Evolutionary conservation across 164 flowering plant species (phyloP).

Genomic region (Vitis rotundifolia): DNA sequence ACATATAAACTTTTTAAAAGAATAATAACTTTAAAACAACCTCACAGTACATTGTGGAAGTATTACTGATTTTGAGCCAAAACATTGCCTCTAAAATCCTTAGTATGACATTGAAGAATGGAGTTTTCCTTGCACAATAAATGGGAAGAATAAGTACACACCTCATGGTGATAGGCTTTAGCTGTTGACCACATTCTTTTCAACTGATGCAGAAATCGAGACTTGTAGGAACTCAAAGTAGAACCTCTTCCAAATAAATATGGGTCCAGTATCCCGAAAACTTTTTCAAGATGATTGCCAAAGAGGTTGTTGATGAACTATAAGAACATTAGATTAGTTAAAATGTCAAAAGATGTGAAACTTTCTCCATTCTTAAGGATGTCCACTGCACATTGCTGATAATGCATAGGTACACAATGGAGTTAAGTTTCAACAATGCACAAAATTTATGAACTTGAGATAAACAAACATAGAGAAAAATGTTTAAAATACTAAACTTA

Average conservation of each 20-base stretch:
- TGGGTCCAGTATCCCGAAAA: slow-evolving; percentile 22
- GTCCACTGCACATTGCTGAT: neutral
- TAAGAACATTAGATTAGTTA: neutral
- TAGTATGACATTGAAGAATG: neutral
- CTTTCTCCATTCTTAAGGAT: no score
- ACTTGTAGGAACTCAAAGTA: slow-evolving; percentile 25
- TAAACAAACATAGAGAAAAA: no score
- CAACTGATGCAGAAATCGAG: slow-evolving; percentile 32
- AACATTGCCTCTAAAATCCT: neutral
- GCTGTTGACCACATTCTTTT: slow-evolving; percentile 30
- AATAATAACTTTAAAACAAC: no score
- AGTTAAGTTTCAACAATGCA: no score
- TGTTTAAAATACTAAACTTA: slow-evolving; percentile 15
- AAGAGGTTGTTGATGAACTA: slow-evolving; percentile 36
- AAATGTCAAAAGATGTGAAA: no score
- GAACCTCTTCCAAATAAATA: slow-evolving; percentile 17
- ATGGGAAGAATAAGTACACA: slow-evolving; percentile 15
- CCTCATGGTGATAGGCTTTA: slow-evolving; percentile 67
- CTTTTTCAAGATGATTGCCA: slow-evolving; percentile 26
- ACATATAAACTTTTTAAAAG: no score
- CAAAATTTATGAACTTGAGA: no score
- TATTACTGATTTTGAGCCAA: neutral
- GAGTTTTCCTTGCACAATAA: neutral
- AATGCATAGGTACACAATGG: neutral
- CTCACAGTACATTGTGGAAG: no score